Percentiles rank a stretch among this genome's conserved stretches.
Conservation (phyloP, 768 basidiomycete species). For the Tremella yokohamensis region DNA sequence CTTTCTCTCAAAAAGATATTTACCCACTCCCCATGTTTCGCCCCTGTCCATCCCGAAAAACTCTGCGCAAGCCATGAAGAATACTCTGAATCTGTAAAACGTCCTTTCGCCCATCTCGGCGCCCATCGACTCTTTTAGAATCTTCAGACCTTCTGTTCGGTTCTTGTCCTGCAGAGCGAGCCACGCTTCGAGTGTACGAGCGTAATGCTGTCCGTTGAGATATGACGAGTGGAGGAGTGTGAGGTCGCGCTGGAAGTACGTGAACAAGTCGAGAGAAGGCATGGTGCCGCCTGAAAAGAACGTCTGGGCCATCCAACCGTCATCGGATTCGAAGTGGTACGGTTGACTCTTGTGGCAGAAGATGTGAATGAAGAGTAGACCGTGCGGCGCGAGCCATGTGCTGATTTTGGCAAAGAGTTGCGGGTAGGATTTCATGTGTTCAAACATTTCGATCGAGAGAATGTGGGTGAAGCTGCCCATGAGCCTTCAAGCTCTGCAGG, state of each 20-base stretch:
- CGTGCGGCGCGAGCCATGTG: constrained; percentile 61
- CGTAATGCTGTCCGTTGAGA: constrained; percentile 64
- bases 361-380: constrained; percentile 66
- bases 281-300: constrained; percentile 76
- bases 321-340: constrained; percentile 66
- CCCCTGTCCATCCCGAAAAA: constrained; percentile 63
- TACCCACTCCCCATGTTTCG: constrained; percentile 58
- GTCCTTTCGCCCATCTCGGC: constrained; percentile 60
- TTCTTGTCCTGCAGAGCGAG: constrained; percentile 60
- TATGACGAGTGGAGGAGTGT: constrained; percentile 62
- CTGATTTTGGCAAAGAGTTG: constrained; percentile 61
- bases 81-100: constrained; percentile 67
- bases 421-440: constrained; percentile 74
- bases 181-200: constrained; percentile 65
- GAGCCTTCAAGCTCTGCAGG: background rate
- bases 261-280: constrained; percentile 57
- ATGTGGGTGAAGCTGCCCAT: constrained; percentile 63
- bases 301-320: constrained; percentile 72
- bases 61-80: constrained; percentile 69
- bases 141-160: constrained; percentile 56
- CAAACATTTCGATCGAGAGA: constrained; percentile 69
- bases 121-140: constrained; percentile 57
- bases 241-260: constrained; percentile 65
- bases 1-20: constrained; percentile 34
- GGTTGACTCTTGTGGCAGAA: constrained; percentile 65